Conservation (phyloP, 352 stramenopile genomes). For the Halophytophthora polymorphica region DNA sequence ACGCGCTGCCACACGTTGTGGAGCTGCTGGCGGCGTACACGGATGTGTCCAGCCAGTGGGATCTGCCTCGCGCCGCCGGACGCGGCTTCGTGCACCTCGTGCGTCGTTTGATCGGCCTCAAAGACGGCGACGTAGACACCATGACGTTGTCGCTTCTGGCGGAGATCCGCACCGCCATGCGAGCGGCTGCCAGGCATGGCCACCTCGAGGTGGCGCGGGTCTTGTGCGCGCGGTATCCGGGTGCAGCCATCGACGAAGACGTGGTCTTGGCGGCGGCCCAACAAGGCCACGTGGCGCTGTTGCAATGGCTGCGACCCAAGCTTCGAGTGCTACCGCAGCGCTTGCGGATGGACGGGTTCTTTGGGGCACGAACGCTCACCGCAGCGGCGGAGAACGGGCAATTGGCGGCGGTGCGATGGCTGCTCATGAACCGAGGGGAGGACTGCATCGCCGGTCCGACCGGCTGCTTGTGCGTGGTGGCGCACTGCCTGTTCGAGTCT, state of each 20-base stretch:
- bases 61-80: not conserved
- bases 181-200: not conserved
- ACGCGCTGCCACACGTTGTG: not conserved
- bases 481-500: not conserved
- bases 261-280: not conserved
- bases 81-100: not conserved
- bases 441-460: too few relatives aligned
- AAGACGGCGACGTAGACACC: not conserved
- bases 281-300: not conserved
- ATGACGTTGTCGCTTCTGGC: not conserved
- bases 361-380: too few relatives aligned
- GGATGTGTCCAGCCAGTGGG: not conserved
- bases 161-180: not conserved
- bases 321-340: too few relatives aligned
- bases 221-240: not conserved
- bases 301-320: not conserved
- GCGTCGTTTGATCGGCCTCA: not conserved
- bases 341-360: too few relatives aligned
- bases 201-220: not conserved
- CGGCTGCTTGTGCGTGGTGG: not conserved
- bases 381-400: not conserved
- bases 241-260: not conserved
- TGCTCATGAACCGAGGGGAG: not conserved
- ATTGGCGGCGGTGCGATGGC: conserved; percentile 10
- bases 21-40: not conserved